Evolutionary conservation across 306 rosid species (phyloP), one percentile per base, ranked within the genome.

Genomic region (Dryas octopetala): DNA sequence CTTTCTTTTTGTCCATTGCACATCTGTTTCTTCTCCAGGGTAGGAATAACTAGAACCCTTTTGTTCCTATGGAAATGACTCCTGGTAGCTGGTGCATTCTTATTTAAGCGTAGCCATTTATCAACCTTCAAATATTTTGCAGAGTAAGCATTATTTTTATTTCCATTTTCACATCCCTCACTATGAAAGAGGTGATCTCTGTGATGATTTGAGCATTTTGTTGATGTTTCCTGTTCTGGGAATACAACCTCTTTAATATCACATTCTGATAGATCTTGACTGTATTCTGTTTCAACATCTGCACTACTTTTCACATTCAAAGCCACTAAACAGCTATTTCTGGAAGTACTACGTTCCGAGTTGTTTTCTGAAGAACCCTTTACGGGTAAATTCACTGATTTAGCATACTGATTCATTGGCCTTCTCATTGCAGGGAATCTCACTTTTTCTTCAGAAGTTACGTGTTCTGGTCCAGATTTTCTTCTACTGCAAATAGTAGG

Each of bases 381-480:
- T 57, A 82, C 26, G 7, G 86, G 86, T 54, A 83, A 70, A 65
- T 64, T 74, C 70, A 78, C 80, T 16, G 83, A 78, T 68, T 78
- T 79, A 23, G 86, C 86, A 17, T 75, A 76, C 6, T 74, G 76
- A 55, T 62, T 41, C 63, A 28, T 40, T 41, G 78, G 48, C 59
- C 80, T 74, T 78, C 80, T 74, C 64, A 80, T 77, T 52, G 79
- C 68, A 54, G 64, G 54, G 38, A 62, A 13, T 48, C 28, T 43
- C 46, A 57, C 58, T 63, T n/a, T 82, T 46, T 64, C 83, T 57
- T 83, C 78, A 5, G 17, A 55, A 40, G 23, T 65, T 64, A 43
- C 61, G 66, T 49, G 46, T 14, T 74, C 71, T 65, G 7, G n/a
- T 65, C 74, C 86, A 64, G 66, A 69, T 70, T 83, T 83, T 63